Base-by-base conservation (phyloP, 1,284 basidiomycete genomes). In the Leccinum colubrinum region DNA sequence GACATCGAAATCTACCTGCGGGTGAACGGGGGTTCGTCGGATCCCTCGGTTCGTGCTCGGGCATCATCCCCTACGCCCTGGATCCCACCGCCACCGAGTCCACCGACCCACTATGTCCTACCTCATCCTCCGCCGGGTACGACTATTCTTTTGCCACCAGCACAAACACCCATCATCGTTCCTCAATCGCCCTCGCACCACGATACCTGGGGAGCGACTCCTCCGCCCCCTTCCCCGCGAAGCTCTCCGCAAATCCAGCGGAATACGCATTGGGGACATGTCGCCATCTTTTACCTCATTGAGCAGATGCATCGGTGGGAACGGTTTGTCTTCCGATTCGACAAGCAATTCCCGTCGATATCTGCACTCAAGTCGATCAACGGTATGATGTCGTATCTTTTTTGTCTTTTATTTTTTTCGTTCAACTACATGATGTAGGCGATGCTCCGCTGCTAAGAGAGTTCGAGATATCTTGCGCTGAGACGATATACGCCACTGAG, bases 261-360 rank as follows among this genome's bases (percentile, higher is more conserved):
- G 17, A 85, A 82, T 63, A 80, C 82, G 62, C 85, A 88, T 62
- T 92, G 90, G 90, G 90, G 88, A 0, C 85, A 90, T 66, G 87
- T 92, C 50, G 86, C 85, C 2, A 83, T 91, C 58, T 91, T 81
- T 71, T 92, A 92, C 70, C 76, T 92, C 22, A 84, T 87, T 2
- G 83, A 88, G 66, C 87, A 91, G 69, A 91, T 91, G 83, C 84
- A 85, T 64, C 83, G 90, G 33, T 92, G 90, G 90, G 81, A 88
- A 68, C 80, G 90, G 22, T 92, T 92, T 67, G 81, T 91, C 8
- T 91, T 91, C 69, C 78, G 86, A 55, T 91, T 90, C 66, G 88
- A 91, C 67, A 86, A 84, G 70, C 85, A 86, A 37, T 91, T 91
- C 73, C 75, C 83, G 30, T 89, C 88, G 12, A 82, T 90, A 73